Evolutionary conservation across 1,139 yeast species (phyloP), one percentile per base, ranked within the genome.

Genomic region (Tardiomyces digboiensis): DNA sequence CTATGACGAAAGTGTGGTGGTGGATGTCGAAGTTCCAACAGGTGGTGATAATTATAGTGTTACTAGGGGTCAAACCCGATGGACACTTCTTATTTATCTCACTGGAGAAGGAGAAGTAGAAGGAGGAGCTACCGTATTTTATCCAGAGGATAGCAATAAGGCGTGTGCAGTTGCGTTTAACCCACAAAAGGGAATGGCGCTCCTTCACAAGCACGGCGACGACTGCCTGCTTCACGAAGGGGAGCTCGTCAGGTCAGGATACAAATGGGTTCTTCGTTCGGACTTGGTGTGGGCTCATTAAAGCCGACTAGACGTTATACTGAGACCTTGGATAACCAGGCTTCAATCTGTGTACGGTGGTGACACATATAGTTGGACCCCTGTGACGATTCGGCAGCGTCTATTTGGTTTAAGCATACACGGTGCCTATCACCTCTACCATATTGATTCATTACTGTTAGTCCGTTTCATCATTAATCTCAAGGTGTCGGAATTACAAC

Each of bases 121-220:
- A 16, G 85, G 85, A 7, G 86, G 86, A 1, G 81, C 76, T n/a
- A 80, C 85, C 0, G 67, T 75, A 3, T 80, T 80, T 50, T 68
- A 78, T 49, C 66, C 70, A 1, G 67, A 67, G 3, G 37, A 44
- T 8, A 57, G 61, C 13, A 61, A 61, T 1, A 52, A 51, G 21
- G 56, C 52, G 3, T 3, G 10, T 5, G 33, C 33, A 1, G 49
- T 55, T 8, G 67, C 65, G 41, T 65, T 78, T 1, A 74, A 71
- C 46, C 82, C 83, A 0, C 54, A 60, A 12, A 71, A 68, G 50
- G 86, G 85, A 0, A 68, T 75, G 74, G 81, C 82, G 0, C 64
- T 80, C 39, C 60, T 80, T 42, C 86, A 80, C 54, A 78, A 78
- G 50, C 86, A 80, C 55, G 85, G 85, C 0, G 80, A 76, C 46